Base-by-base conservation (phyloP, 108 stramenopile genomes). In the Epipyxis sp. region DNA sequence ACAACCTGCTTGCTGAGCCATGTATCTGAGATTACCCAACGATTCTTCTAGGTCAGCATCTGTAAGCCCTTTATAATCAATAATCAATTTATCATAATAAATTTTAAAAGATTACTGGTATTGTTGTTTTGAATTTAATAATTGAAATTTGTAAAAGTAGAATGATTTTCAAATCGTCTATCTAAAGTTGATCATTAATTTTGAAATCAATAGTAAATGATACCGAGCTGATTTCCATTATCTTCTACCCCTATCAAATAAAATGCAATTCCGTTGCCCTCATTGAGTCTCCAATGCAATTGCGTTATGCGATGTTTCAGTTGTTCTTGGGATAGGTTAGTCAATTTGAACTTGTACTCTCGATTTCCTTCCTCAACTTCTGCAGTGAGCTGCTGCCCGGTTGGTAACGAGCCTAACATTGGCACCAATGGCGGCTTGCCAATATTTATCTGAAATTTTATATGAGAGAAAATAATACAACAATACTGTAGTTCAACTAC, bases 281-380 rank as follows among this genome's bases (percentile, higher is more conserved):
- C 86, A 43, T 86, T 83, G 40, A 89, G 86, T 35, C 88, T 62
- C 87, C 87, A 89, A 29, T 87, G 81, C 74, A 89, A 54, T 83
- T 89, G 87, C 1, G 88, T 85, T 35, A 69, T 62, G 35, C 87
- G 82, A 61, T 87, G 85, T 42, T 44, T 46, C 3, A 87, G 42
- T 13, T 85, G 81, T 32, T 61, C 85, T 16, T 43, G 30, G 1
- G 81, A 43, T 40, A 44, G 37, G 16, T 39, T 43, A 0, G 82
- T 50, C 25, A 88, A 83, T 69, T 82, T 79, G 43, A 84, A 45
- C 76, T 88, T 88, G 81, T 88, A 86, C 87, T 88, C 88, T 41
- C 77, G 34, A 50, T 82, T 85, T 0, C 88, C 88, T 69, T 86
- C 81, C 69, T 88, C 88, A 1, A 86, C 79, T 61, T 88, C 88